A percentile compares a stretch with the other conserved stretches of the same genome.
phyloP scores from a whole-genome alignment of 306 rosid species.

The Fagus sylvatica region DNA sequence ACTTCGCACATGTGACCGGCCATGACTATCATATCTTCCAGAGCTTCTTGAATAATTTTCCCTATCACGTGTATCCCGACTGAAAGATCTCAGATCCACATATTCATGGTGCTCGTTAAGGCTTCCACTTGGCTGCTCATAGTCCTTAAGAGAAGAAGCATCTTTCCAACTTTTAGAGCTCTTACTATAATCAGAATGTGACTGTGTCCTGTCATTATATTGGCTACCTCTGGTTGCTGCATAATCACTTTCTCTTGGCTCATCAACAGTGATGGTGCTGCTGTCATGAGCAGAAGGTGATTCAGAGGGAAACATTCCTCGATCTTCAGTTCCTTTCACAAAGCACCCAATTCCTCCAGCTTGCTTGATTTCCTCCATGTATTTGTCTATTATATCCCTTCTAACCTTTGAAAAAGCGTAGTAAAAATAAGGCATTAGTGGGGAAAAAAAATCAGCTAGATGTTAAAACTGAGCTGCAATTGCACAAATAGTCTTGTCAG shows the following conservation, averaged over 20 bases:
- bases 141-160: slow-evolving; percentile 23
- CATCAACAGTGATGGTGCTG: slow-evolving; percentile 30
- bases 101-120: slow-evolving; percentile 30
- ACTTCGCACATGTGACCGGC: slow-evolving; percentile 34
- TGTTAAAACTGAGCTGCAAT: background rate
- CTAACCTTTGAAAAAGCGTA: slow-evolving; percentile 52
- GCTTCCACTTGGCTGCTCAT: slow-evolving; percentile 35
- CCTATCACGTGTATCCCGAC: slow-evolving; percentile 35
- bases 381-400: slow-evolving; percentile 78
- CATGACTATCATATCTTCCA: slow-evolving; percentile 44
- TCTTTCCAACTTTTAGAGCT: slow-evolving; percentile 34
- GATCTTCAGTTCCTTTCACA: slow-evolving; percentile 44
- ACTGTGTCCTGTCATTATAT: slow-evolving; percentile 35
- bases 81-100: slow-evolving; percentile 28
- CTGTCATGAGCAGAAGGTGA: slow-evolving; percentile 35
- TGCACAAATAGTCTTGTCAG: background rate
- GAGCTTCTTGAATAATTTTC: slow-evolving; percentile 49
- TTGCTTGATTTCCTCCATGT: slow-evolving; percentile 76
- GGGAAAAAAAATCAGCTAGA: background rate
- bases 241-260: slow-evolving; percentile 30
- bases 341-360: slow-evolving; percentile 73
- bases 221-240: slow-evolving; percentile 31
- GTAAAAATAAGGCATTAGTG: slow-evolving; percentile 9
- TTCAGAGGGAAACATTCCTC: slow-evolving; percentile 35
- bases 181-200: slow-evolving; percentile 22